Percentiles rank a stretch among this genome's conserved stretches.
These are phyloP conservation scores for Aspergillus luchuensis DNA, from an alignment of 2,329 filamentous ascomycete species.

Conservation along the genomic window DNA sequence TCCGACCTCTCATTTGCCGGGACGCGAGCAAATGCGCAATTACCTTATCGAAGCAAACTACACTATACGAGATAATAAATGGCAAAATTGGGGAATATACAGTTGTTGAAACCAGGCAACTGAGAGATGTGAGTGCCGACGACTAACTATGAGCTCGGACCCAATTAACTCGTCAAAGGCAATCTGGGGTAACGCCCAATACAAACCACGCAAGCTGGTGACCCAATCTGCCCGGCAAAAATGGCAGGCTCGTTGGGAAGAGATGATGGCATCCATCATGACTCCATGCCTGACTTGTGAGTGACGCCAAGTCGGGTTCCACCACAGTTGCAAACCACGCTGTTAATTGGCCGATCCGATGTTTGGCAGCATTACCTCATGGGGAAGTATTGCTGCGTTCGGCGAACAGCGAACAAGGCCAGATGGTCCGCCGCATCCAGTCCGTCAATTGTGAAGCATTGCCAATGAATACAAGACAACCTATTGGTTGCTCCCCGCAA, in stretches of 20 bases:
- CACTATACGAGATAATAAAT: no score
- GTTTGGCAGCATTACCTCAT: background rate
- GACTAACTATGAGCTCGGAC: no score
- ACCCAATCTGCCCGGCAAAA: fast-evolving
- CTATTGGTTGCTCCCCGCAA: background rate
- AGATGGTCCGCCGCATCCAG: background rate
- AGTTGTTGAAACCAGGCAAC: no score
- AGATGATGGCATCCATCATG: background rate
- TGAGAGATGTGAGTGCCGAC: no score
- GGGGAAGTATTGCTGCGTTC: background rate
- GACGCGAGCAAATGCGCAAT: no score
- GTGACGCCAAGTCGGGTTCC: background rate
- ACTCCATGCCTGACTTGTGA: background rate
- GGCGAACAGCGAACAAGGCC: background rate
- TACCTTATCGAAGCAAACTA: no score
- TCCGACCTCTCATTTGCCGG: no score
- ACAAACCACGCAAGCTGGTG: no score
- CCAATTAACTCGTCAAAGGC: no score
- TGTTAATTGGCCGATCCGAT: background rate
- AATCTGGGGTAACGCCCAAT: fast-evolving
- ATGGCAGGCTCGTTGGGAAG: background rate
- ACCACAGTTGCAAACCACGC: no score
- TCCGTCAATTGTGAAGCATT: background rate
- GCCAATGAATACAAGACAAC: background rate
- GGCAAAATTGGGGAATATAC: no score